phyloP scores from a whole-genome alignment of 352 stramenopile species.

The Phytophthora idaei region DNA sequence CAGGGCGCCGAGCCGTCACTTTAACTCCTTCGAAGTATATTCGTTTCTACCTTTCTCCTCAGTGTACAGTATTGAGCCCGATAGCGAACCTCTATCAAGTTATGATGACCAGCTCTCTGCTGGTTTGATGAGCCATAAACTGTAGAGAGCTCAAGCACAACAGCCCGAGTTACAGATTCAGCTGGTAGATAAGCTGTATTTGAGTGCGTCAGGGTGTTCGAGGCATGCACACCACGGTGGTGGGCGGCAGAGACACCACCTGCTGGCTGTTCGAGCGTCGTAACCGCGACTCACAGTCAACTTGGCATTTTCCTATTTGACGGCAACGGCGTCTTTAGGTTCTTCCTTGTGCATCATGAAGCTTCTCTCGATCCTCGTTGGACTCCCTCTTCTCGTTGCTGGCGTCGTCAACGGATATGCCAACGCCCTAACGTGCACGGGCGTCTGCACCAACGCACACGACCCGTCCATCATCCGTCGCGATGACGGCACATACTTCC shows the following conservation, averaged over 20 bases:
- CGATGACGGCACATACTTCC: conserved; percentile 58
- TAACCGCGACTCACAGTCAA: not conserved
- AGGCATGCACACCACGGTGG: not conserved
- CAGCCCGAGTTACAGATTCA: not conserved
- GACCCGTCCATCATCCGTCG: conserved; percentile 59
- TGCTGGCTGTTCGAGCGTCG: not conserved
- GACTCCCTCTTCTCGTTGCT: conserved; percentile 13
- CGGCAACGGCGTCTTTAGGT: not conserved
- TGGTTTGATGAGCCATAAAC: not conserved
- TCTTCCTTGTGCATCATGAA: conserved; percentile 10
- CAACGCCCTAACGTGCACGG: conserved; percentile 29
- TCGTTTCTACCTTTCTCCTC: too few relatives aligned
- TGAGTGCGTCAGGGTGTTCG: not conserved
- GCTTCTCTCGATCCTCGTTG: conserved; percentile 22
- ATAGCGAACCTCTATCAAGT: too few relatives aligned
- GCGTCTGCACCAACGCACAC: conserved; percentile 48
- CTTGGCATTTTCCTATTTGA: conserved; percentile 10
- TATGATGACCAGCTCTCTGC: not conserved
- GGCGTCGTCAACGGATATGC: conserved; percentile 27
- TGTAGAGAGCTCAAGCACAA: not conserved
- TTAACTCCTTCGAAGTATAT: not conserved
- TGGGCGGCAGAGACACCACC: not conserved
- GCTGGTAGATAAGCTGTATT: not conserved
- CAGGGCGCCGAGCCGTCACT: too few relatives aligned
- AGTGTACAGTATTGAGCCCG: too few relatives aligned